Percentiles rank a stretch among this genome's conserved stretches.
phyloP scores from a whole-genome alignment of 78 protist genomes.

The Cavenderia fasciculata region DNA sequence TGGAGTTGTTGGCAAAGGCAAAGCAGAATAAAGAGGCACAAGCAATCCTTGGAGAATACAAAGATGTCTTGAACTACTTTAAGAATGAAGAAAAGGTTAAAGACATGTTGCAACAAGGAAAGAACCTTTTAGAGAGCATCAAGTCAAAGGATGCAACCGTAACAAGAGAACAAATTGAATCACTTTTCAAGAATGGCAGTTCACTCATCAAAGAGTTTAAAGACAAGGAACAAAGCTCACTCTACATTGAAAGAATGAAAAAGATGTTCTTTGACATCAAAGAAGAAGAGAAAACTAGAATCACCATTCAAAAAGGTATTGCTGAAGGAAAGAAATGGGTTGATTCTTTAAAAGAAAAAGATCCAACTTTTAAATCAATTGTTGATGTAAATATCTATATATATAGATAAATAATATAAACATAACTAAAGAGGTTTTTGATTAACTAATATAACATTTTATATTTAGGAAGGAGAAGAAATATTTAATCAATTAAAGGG shows the following conservation, averaged over 20 bases:
- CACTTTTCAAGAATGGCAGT: slow-evolving; percentile 33
- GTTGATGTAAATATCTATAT: not conserved
- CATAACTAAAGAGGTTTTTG: too few species aligned
- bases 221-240: slow-evolving; percentile 45
- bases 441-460: too few species aligned
- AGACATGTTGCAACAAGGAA: slow-evolving; percentile 24
- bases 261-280: slow-evolving; percentile 68
- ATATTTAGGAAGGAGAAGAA: slow-evolving; percentile 43
- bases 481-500: slow-evolving; percentile 18
- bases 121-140: slow-evolving; percentile 9
- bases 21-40: slow-evolving; percentile 37
- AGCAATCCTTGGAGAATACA: slow-evolving; percentile 12
- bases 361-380: slow-evolving; percentile 37
- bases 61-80: slow-evolving; percentile 4
- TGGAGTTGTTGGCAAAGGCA: slow-evolving; percentile 17
- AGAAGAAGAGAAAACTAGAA: slow-evolving; percentile 59
- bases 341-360: slow-evolving; percentile 34
- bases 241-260: slow-evolving; percentile 60
- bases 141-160: slow-evolving; percentile 21
- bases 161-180: slow-evolving; percentile 47
- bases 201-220: slow-evolving; percentile 19
- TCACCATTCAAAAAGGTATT: slow-evolving; percentile 44
- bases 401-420: too few species aligned
- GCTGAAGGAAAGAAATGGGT: slow-evolving; percentile 73
- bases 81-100: slow-evolving; percentile 47